Base-by-base conservation (phyloP, 306 rosid genomes). In the Quercus dentata region DNA sequence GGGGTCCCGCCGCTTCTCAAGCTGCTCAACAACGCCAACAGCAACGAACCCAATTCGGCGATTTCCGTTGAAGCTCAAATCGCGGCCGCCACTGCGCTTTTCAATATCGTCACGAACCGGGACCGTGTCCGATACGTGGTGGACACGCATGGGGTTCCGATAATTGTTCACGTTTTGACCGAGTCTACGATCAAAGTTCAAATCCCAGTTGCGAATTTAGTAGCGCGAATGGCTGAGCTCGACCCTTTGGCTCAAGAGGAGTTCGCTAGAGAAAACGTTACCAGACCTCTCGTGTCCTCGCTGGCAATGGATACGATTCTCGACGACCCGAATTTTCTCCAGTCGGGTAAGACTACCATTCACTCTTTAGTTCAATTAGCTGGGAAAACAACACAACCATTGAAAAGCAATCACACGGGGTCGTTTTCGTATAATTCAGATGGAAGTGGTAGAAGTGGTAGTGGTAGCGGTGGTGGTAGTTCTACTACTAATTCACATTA, bases 191-290 rank as follows among this genome's bases (percentile, higher is more conserved):
- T 84, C 63, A 85, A 83, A 86, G 97, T 92, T 82, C 97, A 92
- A 78, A 80, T 80, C 41, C 67, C 81, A 4, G 89, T 91, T 15
- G 97, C 89, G 17, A 87, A 86, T 57, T 86, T 94, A 73, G 91
- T 94, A 18, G 86, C 94, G 5, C 71, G 69, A 27, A 91, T 94
- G 97, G 95, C 92, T 2, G 94, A 84, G 38, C 89, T 83, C 3
- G 81, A 85, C 33, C 23, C 63, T 0, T 4, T 70, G 64, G 90
- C 92, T 15, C 91, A 83, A 63, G 97, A 88, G 78, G 98, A 92
- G 81, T 92, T 94, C 30, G 90, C 90, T 4, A 77, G 91, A 68
- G 97, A 89, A 18, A 94, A 94, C 81, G 97, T 90, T 62, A 90
- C 85, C 25, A 85, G 91, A 67, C 97, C 94, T 0, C 80, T 94